Percentiles rank a stretch among this genome's conserved stretches.
Evolutionary conservation across 2,329 filamentous ascomycete genomes (phyloP).

Genomic region (Monosporascus sp.): DNA sequence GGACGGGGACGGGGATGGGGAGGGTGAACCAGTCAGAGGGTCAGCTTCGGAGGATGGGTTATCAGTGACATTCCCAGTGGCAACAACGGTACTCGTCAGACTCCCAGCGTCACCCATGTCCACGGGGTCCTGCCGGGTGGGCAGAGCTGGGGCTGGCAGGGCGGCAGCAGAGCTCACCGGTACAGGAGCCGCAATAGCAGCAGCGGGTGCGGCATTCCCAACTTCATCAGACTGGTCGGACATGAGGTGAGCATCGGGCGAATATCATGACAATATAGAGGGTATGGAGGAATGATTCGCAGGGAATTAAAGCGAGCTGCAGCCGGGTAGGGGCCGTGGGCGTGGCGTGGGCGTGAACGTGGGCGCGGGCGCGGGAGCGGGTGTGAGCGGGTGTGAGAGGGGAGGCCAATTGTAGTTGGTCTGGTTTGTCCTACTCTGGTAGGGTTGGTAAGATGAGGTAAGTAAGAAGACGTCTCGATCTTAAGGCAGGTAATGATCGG

Average conservation of each 20-base stretch:
- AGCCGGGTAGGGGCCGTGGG: constrained; percentile 11
- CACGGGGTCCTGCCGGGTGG: constrained; percentile 12
- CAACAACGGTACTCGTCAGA: constrained; percentile 13
- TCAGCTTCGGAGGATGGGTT: constrained; percentile 19
- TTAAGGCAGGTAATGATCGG: not conserved
- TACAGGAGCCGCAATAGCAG: constrained; percentile 19
- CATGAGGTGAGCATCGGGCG: constrained; percentile 55
- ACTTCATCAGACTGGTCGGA: constrained; percentile 44
- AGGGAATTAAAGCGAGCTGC: constrained; percentile 5
- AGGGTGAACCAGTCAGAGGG: constrained; percentile 21
- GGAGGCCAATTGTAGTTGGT: not conserved
- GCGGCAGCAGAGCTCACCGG: constrained; percentile 18
- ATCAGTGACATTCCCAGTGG: constrained; percentile 21
- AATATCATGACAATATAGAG: constrained; percentile 22
- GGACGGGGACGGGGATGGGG: not conserved
- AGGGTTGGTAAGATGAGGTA: not conserved
- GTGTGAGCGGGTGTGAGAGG: not conserved
- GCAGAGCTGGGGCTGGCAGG: constrained; percentile 3
- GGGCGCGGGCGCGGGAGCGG: not conserved
- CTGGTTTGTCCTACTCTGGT: not conserved
- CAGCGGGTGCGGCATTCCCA: constrained; percentile 51
- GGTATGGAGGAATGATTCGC: constrained; percentile 18
- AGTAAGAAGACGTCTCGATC: not conserved
- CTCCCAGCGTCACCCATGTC: constrained; percentile 13
- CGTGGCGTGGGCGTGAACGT: constrained; percentile 4